Base-by-base conservation (phyloP, 2,329 filamentous ascomycete genomes). In the Grosmannia huntii region DNA sequence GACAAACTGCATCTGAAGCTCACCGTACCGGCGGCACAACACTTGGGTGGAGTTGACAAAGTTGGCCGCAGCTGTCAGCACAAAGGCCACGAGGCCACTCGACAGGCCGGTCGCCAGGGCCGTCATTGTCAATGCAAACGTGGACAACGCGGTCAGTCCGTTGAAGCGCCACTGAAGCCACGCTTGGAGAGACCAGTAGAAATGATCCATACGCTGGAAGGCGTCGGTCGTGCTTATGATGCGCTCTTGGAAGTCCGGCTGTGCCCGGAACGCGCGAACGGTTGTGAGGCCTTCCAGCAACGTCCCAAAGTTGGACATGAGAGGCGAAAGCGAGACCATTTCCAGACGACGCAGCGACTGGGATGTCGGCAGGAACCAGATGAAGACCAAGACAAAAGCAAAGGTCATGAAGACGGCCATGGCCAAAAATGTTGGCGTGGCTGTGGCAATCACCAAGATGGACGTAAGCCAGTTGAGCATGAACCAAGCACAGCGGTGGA, bases 121-220 rank as follows among this genome's bases (percentile, higher is more conserved):
- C 11, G 91, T 79, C 1, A 85, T 69, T 1, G 89, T 89, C 56
- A 96, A 73, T 0, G 83, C 72, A 60, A 92, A 87, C 0, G 87
- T 90, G 9, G 89, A 89, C 4, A 81, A 68, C 0, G 86, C 87
- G 0, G 89, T 89, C 6, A 91, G 72, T 10, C 76, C 70, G 64
- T 89, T 85, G 58, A 94, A 92, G 14, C 90, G 83, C 66, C 87
- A 90, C 68, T 85, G 84, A 2, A 96, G 76, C 90, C 90, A 96
- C 9, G 84, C 83, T 63, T 95, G 89, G 50, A 95, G 77, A 60
- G 85, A 88, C 87, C 90, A 96, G 72, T 95, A 96, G 72, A 96
- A 95, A 69, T 96, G 91, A 66, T 96, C 91, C 80, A 95, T 94
- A 68, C 90, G 90, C 69, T 96, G 91, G 67, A 96, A 96, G 21